These are phyloP conservation scores for Melastoma candidum DNA, from an alignment of 441 rosid species.

Conservation along the genomic window DNA sequence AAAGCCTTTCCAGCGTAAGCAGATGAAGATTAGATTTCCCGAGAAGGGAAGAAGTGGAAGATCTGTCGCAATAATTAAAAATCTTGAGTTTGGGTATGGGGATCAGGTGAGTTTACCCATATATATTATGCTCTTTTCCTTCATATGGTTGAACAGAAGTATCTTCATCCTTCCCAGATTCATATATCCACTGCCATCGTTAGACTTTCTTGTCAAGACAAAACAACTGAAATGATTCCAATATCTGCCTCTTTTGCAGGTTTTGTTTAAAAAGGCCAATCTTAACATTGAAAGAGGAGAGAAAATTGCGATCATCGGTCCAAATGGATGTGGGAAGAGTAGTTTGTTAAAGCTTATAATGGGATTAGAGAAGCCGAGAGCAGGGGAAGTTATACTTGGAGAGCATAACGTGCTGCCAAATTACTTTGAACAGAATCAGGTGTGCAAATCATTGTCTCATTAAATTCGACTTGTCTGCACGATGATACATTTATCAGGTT, in stretches of 20 bases:
- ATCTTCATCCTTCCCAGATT: no score
- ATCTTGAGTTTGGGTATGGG: slow-evolving; percentile 63
- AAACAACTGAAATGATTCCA: no score
- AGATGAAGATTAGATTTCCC: slow-evolving; percentile 91
- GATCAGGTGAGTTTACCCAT: slow-evolving; percentile 46
- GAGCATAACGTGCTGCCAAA: slow-evolving; percentile 93
- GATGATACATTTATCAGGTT: no score
- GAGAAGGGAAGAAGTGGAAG: slow-evolving; percentile 93
- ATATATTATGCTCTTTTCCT: slow-evolving; percentile 1
- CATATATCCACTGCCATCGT: no score
- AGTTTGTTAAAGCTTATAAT: slow-evolving; percentile 76
- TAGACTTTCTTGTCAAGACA: no score
- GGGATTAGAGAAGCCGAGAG: slow-evolving; percentile 62
- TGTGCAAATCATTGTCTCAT: slow-evolving; percentile 11
- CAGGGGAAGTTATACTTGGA: slow-evolving; percentile 70
- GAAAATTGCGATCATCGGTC: slow-evolving; percentile 83
- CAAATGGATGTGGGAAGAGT: slow-evolving; percentile 95
- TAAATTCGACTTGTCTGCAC: no score
- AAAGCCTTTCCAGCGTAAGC: slow-evolving; percentile 86
- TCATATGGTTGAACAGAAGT: not conserved
- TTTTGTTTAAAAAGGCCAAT: slow-evolving; percentile 61
- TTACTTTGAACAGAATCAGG: slow-evolving; percentile 99
- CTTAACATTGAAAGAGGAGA: slow-evolving; percentile 77
- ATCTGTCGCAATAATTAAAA: slow-evolving; percentile 46
- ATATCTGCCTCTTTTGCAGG: slow-evolving; percentile 20